Evolutionary conservation across 2,329 filamentous ascomycete species (phyloP).

Genomic region (Scortechinia acanthostroma): DNA sequence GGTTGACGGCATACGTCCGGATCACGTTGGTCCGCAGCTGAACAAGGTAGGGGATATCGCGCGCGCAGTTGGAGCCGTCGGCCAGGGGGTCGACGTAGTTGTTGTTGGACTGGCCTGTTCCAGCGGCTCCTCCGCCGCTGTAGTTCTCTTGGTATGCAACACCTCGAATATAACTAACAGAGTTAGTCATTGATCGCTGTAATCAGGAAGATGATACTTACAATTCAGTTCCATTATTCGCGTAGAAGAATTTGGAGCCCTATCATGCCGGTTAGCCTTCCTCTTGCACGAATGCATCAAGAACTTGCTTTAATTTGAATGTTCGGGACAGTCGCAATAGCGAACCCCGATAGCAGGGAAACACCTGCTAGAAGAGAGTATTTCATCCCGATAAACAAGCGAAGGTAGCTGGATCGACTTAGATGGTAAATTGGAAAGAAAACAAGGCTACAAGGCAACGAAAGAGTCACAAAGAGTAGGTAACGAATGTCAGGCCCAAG

Average conservation of each 20-base stretch:
- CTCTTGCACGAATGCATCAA: neutral
- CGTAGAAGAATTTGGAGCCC: neutral
- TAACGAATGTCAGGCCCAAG: no score
- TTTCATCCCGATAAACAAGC: no score
- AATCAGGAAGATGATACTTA: neutral
- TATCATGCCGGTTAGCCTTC: neutral
- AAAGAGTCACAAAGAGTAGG: no score
- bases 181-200: neutral
- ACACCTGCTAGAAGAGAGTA: neutral
- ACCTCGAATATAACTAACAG: neutral
- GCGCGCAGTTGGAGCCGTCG: neutral
- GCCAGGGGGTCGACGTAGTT: neutral
- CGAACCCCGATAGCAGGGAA: neutral
- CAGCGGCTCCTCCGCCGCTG: neutral
- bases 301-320: neutral
- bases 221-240: neutral
- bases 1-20: slow-evolving; percentile 57
- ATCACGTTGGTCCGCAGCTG: slow-evolving; percentile 40
- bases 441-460: no score
- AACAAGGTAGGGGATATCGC: slow-evolving; percentile 3
- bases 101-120: neutral
- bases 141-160: neutral
- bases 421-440: no score
- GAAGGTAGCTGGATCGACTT: no score
- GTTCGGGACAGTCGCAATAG: neutral